Evolutionary conservation across 768 basidiomycete genomes (phyloP), one percentile per base, ranked within the genome.

Genomic region (Psilocybe sp.): DNA sequence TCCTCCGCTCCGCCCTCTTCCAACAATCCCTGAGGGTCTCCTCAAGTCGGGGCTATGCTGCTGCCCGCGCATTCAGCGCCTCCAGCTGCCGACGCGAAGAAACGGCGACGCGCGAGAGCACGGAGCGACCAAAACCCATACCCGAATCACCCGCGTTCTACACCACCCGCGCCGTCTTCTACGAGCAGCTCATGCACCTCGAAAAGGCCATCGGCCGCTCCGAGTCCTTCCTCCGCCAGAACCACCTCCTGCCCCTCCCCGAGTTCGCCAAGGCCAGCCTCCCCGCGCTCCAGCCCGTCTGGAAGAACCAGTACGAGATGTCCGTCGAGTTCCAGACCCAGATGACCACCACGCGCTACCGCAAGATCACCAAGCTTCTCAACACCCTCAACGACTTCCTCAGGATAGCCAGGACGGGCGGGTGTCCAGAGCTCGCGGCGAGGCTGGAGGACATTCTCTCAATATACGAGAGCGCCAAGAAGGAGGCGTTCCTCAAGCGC

Each of bases 81-180:
- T 51, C 57, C 13, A 44, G 47, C 11, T 53, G 45, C 20, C 53
- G 39, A 34, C 43, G 52, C 43, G 56, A 56, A 40, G 56, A 49
- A 34, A 40, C 37, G 28, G 35, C 9, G 16, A 38, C 41, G 31
- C 28, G 31, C 45, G 20, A 44, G 28, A 46, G 35, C 43, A 46
- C 15, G 12, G 41, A 49, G 36, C 51, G 47, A 7, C 38, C 44
- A 9, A 66, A 65, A 51, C 56, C 62, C 11, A 54, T 64, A 49
- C 91, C 91, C 0, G 67, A 75, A 15, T 87, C 90, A 7, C 81
- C 91, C 16, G 82, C 80, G 42, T 95, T 93, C 71, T 97, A 90
- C 72, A 92, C 93, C 14, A 86, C 85, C 13, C 83, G 86, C 32
- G 73, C 88, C 1, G 71, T 72, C 18, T 94, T 84, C 72, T 84